These are phyloP conservation scores for Leccinum broughii DNA, from an alignment of 768 basidiomycete genomes.

Conservation along the genomic window DNA sequence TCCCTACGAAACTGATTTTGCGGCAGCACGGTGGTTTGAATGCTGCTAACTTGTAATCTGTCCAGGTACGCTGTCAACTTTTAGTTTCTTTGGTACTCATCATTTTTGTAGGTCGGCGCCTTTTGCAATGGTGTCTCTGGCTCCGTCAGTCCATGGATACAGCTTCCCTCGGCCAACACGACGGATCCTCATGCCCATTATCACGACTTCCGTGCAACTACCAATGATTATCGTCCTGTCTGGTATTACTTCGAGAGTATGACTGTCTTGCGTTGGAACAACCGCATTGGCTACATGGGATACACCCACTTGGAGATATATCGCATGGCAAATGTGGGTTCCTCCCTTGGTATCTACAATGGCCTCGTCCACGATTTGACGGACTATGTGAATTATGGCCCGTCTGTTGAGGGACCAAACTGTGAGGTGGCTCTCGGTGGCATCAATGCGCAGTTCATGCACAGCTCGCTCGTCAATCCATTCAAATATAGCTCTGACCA, in stretches of 20 bases:
- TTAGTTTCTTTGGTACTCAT: neutral
- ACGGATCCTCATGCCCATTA: constrained; percentile 77
- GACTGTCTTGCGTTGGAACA: constrained; percentile 78
- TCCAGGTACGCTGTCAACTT: constrained; percentile 30
- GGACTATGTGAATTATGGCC: constrained; percentile 70
- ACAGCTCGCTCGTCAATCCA: constrained; percentile 59
- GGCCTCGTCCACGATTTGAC: constrained; percentile 86
- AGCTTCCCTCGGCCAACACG: constrained; percentile 73
- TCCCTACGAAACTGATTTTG: no score
- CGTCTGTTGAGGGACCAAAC: constrained; percentile 51
- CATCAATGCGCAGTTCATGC: constrained; percentile 67
- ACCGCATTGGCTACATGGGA: constrained; percentile 86
- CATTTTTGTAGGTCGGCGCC: constrained; percentile 67
- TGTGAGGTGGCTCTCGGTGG: constrained; percentile 43
- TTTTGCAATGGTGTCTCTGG: constrained; percentile 89
- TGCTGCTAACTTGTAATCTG: no score
- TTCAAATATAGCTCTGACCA: constrained; percentile 72
- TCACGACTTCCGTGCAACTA: constrained; percentile 92
- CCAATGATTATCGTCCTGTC: constrained; percentile 46
- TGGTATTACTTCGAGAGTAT: constrained; percentile 45
- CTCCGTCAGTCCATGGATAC: constrained; percentile 82
- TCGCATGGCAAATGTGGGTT: constrained; percentile 60
- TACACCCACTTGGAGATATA: constrained; percentile 71
- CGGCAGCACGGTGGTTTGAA: no score
- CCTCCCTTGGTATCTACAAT: constrained; percentile 80